A percentile compares a stretch with the other conserved stretches of the same genome.
Conservation (phyloP, 2,329 filamentous ascomycete genomes). For the Trichoderma brevicompactum region DNA sequence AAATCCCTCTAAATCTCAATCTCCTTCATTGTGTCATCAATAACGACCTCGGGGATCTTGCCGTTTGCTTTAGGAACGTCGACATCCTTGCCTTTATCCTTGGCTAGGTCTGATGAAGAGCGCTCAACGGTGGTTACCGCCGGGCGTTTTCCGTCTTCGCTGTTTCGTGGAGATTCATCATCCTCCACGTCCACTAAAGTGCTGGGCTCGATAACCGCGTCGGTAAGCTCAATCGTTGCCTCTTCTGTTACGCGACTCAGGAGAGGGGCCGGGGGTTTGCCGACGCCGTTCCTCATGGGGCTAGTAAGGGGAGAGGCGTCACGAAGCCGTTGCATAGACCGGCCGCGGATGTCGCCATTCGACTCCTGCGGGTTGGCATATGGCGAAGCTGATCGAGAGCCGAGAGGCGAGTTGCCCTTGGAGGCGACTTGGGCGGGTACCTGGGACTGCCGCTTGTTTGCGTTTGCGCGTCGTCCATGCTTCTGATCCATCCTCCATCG, state of each 20-base stretch:
- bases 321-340: slow-evolving; percentile 71
- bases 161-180: slow-evolving; percentile 54
- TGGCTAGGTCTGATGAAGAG: slow-evolving; percentile 44
- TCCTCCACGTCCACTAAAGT: slow-evolving; percentile 63
- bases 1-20: slow-evolving; percentile 57
- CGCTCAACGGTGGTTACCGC: slow-evolving; percentile 42
- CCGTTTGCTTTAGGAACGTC: slow-evolving; percentile 47
- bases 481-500: slow-evolving; percentile 96
- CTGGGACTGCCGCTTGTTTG: slow-evolving; percentile 59
- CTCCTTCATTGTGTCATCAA: slow-evolving; percentile 62
- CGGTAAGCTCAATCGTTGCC: slow-evolving; percentile 46
- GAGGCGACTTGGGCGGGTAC: slow-evolving; percentile 52
- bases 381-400: slow-evolving; percentile 58
- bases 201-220: slow-evolving; percentile 47
- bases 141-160: slow-evolving; percentile 46
- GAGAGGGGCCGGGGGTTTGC: slow-evolving; percentile 72
- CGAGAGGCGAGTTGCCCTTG: slow-evolving; percentile 52
- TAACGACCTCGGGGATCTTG: slow-evolving; percentile 48
- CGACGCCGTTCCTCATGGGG: slow-evolving; percentile 67
- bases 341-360: slow-evolving; percentile 65
- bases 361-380: slow-evolving; percentile 69
- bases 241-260: slow-evolving; percentile 78
- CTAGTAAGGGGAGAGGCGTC: slow-evolving; percentile 66
- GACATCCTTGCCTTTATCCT: slow-evolving; percentile 47
- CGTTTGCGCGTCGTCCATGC: slow-evolving; percentile 68